phyloP scores from a whole-genome alignment of 176 grass and related monocot species.

The Saccharum officinarum region DNA sequence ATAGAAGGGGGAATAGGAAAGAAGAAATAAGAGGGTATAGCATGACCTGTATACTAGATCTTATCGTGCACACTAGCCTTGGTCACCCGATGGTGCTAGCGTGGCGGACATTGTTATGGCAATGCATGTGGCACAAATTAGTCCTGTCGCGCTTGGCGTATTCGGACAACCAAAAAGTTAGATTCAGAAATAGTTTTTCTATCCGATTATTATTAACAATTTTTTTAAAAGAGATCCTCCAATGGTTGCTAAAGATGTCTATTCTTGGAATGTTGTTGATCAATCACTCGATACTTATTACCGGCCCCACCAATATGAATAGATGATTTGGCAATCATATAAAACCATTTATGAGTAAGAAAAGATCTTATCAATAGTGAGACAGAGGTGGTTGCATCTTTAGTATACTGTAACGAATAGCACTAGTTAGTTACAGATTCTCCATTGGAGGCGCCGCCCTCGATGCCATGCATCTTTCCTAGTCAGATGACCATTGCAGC shows the following conservation, averaged over 20 bases:
- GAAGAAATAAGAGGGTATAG: not conserved
- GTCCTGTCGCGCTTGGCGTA: too few species aligned
- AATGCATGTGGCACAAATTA: too few species aligned
- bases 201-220: not conserved
- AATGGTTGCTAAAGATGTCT: not conserved
- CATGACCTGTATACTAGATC: not conserved
- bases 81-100: too few species aligned
- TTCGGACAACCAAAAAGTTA: not conserved
- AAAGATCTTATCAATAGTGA: constrained; percentile 28
- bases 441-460: not conserved
- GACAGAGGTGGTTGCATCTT: not conserved
- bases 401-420: not conserved
- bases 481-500: constrained; percentile 21
- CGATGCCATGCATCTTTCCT: not conserved
- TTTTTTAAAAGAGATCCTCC: not conserved
- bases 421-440: constrained; percentile 26
- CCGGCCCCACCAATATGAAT: not conserved
- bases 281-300: not conserved
- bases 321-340: not conserved
- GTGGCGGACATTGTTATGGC: too few species aligned
- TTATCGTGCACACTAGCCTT: too few species aligned
- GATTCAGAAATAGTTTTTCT: not conserved
- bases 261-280: not conserved
- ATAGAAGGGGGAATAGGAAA: not conserved
- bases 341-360: not conserved